Conservation (phyloP, 1,139 yeast genomes). For the Pichia sp. region DNA sequence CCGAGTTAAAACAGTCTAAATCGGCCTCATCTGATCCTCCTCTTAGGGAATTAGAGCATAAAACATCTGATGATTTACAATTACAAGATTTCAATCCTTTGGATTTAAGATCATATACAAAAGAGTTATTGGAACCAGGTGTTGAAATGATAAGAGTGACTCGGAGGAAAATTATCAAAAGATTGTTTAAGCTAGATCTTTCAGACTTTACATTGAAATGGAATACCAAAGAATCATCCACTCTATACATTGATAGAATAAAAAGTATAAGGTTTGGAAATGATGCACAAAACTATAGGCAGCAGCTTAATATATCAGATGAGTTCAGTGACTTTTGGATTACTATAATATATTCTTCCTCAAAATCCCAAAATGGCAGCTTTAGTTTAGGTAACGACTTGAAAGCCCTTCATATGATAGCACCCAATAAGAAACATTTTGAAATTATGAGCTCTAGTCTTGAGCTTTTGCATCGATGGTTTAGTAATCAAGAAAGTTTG, state of each 20-base stretch:
- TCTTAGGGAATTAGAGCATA: too few species aligned
- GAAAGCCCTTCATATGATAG: slow-evolving; percentile 64
- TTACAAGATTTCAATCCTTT: slow-evolving; percentile 1
- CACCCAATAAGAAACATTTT: slow-evolving; percentile 56
- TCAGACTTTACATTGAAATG: slow-evolving; percentile 7
- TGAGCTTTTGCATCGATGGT: slow-evolving; percentile 5
- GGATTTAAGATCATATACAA: slow-evolving; percentile 8
- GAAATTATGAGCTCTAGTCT: slow-evolving; percentile 38
- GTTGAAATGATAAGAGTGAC: slow-evolving; percentile 18
- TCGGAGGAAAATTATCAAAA: slow-evolving; percentile 6
- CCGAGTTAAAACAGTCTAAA: too few species aligned
- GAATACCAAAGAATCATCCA: slow-evolving; percentile 10
- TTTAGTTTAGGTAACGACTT: slow-evolving; percentile 6
- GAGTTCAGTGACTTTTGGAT: slow-evolving; percentile 70
- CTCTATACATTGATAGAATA: slow-evolving; percentile 25
- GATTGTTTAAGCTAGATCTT: slow-evolving; percentile 6
- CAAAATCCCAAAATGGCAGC: background rate
- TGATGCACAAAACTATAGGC: slow-evolving; percentile 76
- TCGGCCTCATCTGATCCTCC: too few species aligned
- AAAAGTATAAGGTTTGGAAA: slow-evolving; percentile 58
- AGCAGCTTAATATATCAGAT: slow-evolving; percentile 66
- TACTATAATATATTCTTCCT: slow-evolving; percentile 52
- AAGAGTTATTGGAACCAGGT: slow-evolving; percentile 10
- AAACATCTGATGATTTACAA: background rate
- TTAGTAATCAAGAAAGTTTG: slow-evolving; percentile 11